Evolutionary conservation across 2,329 filamentous ascomycete genomes (phyloP).

Genomic region (Aspergillus fructus): DNA sequence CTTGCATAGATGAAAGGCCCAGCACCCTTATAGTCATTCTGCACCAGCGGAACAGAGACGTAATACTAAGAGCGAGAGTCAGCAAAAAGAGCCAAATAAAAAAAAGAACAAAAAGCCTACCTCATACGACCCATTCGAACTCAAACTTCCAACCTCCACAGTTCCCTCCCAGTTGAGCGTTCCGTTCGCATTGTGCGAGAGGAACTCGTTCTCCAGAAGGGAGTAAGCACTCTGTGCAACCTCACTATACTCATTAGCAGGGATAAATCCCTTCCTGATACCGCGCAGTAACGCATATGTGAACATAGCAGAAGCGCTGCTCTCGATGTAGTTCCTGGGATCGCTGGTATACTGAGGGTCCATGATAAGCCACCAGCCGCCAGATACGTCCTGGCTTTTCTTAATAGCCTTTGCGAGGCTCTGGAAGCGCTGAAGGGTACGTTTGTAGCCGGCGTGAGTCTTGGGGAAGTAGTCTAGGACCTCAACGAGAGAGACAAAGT

Average conservation of each 20-base stretch:
- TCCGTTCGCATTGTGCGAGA: conserved; percentile 11
- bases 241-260: not conserved
- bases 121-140: conserved; percentile 16
- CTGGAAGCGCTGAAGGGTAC: conserved; percentile 14
- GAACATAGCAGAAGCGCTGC: conserved; percentile 18
- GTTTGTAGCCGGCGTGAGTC: conserved; percentile 9
- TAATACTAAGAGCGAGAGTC: conserved; percentile 12
- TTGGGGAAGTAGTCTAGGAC: conserved; percentile 16
- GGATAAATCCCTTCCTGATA: conserved; percentile 12
- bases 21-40: conserved; percentile 17
- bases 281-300: conserved; percentile 16
- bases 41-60: conserved; percentile 14
- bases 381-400: conserved; percentile 11
- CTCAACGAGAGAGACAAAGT: conserved; percentile 18
- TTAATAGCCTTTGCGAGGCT: conserved; percentile 13
- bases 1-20: conserved; percentile 20
- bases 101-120: conserved; percentile 5
- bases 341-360: conserved; percentile 13
- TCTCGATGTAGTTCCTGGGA: conserved; percentile 18
- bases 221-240: conserved; percentile 9
- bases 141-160: conserved; percentile 17
- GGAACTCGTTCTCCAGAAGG: conserved; percentile 1
- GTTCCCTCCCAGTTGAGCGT: conserved; percentile 18
- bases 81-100: not conserved
- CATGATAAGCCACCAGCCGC: conserved; percentile 19